A percentile compares a stretch with the other conserved stretches of the same genome.
These are phyloP conservation scores for Massospora cicadina DNA, from an alignment of 371 early-diverging fungal species.

Conservation along the genomic window DNA sequence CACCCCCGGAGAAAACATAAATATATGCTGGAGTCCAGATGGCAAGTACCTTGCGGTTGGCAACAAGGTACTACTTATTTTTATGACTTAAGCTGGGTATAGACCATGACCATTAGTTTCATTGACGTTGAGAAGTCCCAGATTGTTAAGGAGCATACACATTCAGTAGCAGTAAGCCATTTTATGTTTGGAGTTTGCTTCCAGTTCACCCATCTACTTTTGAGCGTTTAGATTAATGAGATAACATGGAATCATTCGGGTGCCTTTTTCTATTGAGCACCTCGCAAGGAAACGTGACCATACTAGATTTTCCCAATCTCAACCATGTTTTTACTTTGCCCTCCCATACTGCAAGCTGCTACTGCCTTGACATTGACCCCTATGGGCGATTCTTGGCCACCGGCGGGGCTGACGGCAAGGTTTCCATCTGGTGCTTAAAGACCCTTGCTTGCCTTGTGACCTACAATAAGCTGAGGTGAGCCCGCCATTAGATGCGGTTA, in stretches of 20 bases:
- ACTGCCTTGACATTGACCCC: slow-evolving; percentile 68
- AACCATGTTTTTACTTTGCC: slow-evolving; percentile 32
- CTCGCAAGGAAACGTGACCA: slow-evolving; percentile 50
- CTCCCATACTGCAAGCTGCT: slow-evolving; percentile 68
- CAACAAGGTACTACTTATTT: slow-evolving; percentile 35
- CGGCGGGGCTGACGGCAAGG: slow-evolving; percentile 49
- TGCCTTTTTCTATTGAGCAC: slow-evolving; percentile 57
- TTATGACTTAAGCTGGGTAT: background rate
- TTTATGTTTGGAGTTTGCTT: slow-evolving; percentile 12
- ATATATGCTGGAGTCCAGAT: slow-evolving; percentile 69
- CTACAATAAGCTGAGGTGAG: slow-evolving; percentile 12
- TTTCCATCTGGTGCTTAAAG: slow-evolving; percentile 45
- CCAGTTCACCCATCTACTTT: too few species aligned
- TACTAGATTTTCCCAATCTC: slow-evolving; percentile 41
- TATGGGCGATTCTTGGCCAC: slow-evolving; percentile 54
- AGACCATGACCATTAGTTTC: background rate
- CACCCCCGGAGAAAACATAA: slow-evolving; percentile 72
- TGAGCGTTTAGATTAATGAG: slow-evolving; percentile 55
- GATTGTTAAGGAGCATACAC: background rate
- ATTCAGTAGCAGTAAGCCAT: background rate
- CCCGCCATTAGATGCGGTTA: background rate
- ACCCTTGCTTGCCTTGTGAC: slow-evolving; percentile 12
- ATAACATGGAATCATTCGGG: slow-evolving; percentile 64
- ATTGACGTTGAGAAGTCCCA: background rate
- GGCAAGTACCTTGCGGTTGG: slow-evolving; percentile 64